Conservation (phyloP, 1,284 basidiomycete genomes). For the Naganishia liquefaciens region DNA sequence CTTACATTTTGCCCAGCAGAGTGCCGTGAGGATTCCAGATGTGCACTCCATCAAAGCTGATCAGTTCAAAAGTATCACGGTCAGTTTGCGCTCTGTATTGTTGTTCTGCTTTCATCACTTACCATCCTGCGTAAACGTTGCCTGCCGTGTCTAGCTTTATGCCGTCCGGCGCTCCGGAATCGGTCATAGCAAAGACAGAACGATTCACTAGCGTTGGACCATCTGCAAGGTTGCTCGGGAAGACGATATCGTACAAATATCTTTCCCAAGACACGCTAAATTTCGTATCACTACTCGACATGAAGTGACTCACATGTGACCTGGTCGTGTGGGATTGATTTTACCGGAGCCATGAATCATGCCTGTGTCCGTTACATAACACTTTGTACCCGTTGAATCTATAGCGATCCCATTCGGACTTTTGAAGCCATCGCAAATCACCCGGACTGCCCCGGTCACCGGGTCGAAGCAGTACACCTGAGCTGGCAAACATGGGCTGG, state of each 20-base stretch:
- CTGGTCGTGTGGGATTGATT: conserved; percentile 34
- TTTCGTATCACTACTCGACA: no score
- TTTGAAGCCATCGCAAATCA: conserved; percentile 35
- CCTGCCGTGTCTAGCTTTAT: conserved; percentile 39
- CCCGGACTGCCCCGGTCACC: conserved; percentile 32
- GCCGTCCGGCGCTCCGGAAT: conserved; percentile 39
- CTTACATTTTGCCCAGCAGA: conserved; percentile 36
- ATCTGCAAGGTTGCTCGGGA: neutral
- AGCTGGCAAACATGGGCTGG: conserved; percentile 34
- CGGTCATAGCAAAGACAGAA: conserved; percentile 44
- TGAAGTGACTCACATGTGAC: conserved; percentile 38
- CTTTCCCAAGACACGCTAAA: no score
- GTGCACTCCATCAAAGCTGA: conserved; percentile 39
- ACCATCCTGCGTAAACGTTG: conserved; percentile 39
- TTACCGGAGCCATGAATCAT: conserved; percentile 37
- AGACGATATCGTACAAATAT: no score
- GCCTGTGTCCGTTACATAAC: conserved; percentile 41
- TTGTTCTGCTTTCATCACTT: no score
- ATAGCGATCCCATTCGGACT: conserved; percentile 36
- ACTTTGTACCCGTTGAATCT: conserved; percentile 27
- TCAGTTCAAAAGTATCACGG: no score
- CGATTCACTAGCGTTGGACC: conserved; percentile 36
- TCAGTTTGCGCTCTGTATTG: no score
- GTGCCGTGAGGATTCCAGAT: conserved; percentile 35
- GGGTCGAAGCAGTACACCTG: conserved; percentile 41